phyloP scores from a whole-genome alignment of 139 green algal species.

The Edaphochlamys debaryana region DNA sequence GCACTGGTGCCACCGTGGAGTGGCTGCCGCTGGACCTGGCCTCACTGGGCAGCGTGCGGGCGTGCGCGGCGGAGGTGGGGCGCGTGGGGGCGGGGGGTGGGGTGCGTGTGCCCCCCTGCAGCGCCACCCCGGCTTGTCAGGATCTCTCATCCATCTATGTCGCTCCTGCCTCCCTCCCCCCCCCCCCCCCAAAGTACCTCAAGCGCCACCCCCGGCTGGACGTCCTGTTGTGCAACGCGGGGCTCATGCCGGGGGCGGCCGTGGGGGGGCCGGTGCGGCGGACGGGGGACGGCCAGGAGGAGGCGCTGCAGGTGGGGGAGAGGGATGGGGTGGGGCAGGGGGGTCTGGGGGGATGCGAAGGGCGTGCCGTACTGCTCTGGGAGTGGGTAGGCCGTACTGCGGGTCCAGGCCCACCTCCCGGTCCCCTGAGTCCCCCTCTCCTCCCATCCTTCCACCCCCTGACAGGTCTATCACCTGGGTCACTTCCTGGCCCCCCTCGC shows the following conservation, averaged over 20 bases:
- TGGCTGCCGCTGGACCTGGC: neutral
- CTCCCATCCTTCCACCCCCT: neutral
- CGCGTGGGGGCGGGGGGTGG: too few relatives aligned
- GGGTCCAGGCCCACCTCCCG: too few relatives aligned
- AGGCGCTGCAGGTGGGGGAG: slow-evolving; percentile 6
- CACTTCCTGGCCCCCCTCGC: neutral
- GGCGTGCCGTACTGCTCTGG: too few relatives aligned
- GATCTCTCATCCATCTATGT: too few relatives aligned
- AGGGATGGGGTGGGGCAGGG: neutral
- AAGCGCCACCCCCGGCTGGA: neutral
- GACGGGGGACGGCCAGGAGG: neutral
- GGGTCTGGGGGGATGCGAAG: neutral
- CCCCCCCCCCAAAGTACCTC: neutral
- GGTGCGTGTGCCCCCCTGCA: too few relatives aligned
- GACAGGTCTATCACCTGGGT: neutral
- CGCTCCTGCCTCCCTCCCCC: too few relatives aligned
- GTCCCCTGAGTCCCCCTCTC: too few relatives aligned
- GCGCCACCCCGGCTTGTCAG: too few relatives aligned
- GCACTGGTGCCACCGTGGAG: slow-evolving; percentile 1
- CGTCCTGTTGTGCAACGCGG: slow-evolving; percentile 23
- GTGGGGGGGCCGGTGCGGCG: neutral
- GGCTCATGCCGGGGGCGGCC: neutral
- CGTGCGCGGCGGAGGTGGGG: too few relatives aligned
- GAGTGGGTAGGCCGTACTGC: too few relatives aligned
- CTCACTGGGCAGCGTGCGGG: slow-evolving; percentile 2